Evolutionary conservation across 2,329 filamentous ascomycete species (phyloP).

Genomic region (Arthrobotrys sinensis): DNA sequence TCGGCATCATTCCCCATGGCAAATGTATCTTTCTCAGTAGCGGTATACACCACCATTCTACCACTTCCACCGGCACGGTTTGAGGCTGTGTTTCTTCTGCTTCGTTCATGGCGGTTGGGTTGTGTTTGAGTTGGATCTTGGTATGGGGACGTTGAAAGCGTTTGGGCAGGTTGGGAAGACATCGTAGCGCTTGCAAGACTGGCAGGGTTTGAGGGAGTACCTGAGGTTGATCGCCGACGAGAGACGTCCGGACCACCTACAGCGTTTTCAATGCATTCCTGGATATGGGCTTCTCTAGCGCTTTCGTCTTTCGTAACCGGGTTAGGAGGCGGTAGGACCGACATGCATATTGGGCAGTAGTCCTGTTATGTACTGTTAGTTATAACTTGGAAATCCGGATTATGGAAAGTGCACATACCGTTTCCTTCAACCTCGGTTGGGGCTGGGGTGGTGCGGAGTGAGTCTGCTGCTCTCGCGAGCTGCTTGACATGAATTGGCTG

Average conservation of each 20-base stretch:
- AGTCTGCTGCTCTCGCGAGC: conserved; percentile 43
- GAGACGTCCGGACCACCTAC: conserved; percentile 64
- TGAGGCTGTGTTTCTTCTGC: conserved; percentile 62
- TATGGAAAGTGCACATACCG: conserved; percentile 37
- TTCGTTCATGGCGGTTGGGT: conserved; percentile 32
- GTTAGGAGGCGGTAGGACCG: conserved; percentile 61
- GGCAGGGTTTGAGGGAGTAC: conserved; percentile 21
- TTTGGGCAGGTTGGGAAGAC: conserved; percentile 34
- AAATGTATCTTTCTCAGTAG: conserved; percentile 72
- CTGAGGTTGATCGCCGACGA: conserved; percentile 40
- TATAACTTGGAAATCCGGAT: background rate
- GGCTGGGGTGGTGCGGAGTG: conserved; percentile 53
- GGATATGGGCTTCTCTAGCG: conserved; percentile 69
- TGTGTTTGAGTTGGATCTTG: conserved; percentile 12
- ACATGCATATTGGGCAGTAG: conserved; percentile 64
- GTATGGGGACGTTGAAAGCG: background rate
- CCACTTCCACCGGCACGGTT: conserved; percentile 61
- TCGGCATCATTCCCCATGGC: conserved; percentile 68
- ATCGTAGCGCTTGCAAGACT: conserved; percentile 38
- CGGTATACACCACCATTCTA: conserved; percentile 71
- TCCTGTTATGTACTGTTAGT: conserved; percentile 43
- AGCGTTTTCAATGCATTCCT: conserved; percentile 67
- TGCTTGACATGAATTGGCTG: conserved; percentile 37
- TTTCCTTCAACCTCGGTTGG: conserved; percentile 62
- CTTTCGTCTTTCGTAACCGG: conserved; percentile 66